Base-by-base conservation (phyloP, 2,329 filamentous ascomycete genomes). In the Ophiosphaerella korrae region DNA sequence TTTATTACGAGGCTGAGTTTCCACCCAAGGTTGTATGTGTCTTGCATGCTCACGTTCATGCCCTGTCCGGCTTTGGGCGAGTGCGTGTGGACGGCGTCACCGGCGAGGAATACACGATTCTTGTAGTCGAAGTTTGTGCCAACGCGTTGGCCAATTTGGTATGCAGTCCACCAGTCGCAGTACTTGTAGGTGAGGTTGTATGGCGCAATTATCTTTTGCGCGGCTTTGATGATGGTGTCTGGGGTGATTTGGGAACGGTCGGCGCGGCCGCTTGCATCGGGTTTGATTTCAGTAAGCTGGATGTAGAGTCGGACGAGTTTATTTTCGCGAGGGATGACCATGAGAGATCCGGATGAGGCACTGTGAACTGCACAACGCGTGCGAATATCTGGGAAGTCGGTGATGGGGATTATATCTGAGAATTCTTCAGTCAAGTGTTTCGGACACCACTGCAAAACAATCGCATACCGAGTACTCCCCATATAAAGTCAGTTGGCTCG, bases 41-140 rank as follows among this genome's bases (percentile, higher is more conserved):
- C 87, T 60, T 88, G 86, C 83, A 90, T 87, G 26, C 79, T 83
- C 2, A 88, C 82, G 58, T 90, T 90, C 86, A 89, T 89, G 11
- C 87, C 87, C 63, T 88, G 86, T 2, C 85, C 85, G 0, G 84
- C 85, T 63, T 88, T 88, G 16, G 85, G 85, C 13, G 73, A 77
- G 58, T 82, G 79, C 2, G 79, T 81, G 52, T 82, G 78, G 18
- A 83, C 82, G 1, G 85, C 87, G 68, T 89, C 88, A 2, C 88
- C 88, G 0, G 86, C 85, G 4, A 90, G 77, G 66, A 92, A 91
- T 8, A 92, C 78, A 3, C 86, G 79, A 21, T 82, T 78, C 11
- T 76, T 71, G 6, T 77, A 77, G 35, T 79, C 81, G 68, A 87
- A 88, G 36, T 78, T 75, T 1, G 77, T 79, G 3, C 82, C 84